Evolutionary conservation across 257 asterid genomes (phyloP), one percentile per base, ranked within the genome.

Genomic region (Solanum clarkiae): DNA sequence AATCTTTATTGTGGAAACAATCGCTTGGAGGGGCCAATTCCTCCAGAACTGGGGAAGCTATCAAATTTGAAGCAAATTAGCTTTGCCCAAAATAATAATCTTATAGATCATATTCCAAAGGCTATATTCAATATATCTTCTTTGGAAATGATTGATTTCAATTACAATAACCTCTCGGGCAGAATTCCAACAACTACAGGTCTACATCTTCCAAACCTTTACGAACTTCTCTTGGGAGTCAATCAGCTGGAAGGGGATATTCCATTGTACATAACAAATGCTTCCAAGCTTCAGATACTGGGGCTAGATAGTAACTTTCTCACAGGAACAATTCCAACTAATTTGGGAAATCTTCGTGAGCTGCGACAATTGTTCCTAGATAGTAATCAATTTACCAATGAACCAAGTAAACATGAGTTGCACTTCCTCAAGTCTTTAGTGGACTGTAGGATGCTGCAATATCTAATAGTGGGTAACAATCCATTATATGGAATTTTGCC

Each of bases 71-170:
- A 3, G 36, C 4, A 32, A 32, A 2, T 32, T 2, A 32, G 36
- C 36, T 32, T 32, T 32, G 4, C 4, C 4, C 1, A 3, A 2
- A 32, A 3, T 32, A 2, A 32, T 32, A 32, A 32, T 32, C 4
- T 2, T 32, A 32, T 0, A 2, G 4, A 3, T 32, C 4, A 32
- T 0, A 90, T 88, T 71, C 91, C 92, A 47, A 54, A 80, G 10
- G 51, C 3, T 40, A 88, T 90, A 53, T 90, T 88, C 84, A 88
- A 90, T 84, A 11, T 88, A 11, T 90, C 91, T 16, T 84, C 88
- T 29, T 40, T 88, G 81, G 80, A 72, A 51, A 8, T 42, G 45
- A 36, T 88, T 12, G 88, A 82, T 7, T 83, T 87, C 86, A 55
- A 77, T 0, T 84, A 3, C n/a, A 90, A 82, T 51, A 69, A 18